Evolutionary conservation across 345 rosid species (phyloP).

Genomic region (Odontarrhena argentea): DNA sequence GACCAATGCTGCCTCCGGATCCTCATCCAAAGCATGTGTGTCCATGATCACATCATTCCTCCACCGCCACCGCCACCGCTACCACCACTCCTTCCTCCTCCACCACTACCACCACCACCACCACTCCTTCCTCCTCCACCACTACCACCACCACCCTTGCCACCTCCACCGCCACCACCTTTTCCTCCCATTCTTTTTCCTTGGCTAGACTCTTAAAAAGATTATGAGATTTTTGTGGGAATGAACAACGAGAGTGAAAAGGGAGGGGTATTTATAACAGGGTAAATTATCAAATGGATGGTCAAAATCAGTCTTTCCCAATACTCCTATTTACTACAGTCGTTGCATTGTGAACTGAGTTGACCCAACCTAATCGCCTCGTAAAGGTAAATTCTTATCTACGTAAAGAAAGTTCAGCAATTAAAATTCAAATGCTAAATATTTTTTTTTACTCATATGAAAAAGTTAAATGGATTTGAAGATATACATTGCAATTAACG

Average conservation of each 20-base stretch:
- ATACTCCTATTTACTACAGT: slow-evolving; percentile 10
- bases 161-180: slow-evolving; percentile 31
- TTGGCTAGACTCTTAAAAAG: neutral
- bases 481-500: neutral
- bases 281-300: neutral
- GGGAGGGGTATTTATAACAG: slow-evolving; percentile 13
- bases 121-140: neutral
- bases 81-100: too few relatives aligned
- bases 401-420: neutral
- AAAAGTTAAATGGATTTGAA: neutral
- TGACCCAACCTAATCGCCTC: slow-evolving; percentile 3
- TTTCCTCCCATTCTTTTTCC: slow-evolving; percentile 33
- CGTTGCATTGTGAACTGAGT: slow-evolving; percentile 19
- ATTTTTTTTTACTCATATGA: neutral
- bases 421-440: too few relatives aligned
- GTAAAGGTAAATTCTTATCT: slow-evolving; percentile 6
- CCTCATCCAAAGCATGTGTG: too few relatives aligned
- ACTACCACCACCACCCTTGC: slow-evolving; percentile 30
- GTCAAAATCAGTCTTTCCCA: slow-evolving; percentile 30
- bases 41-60: too few relatives aligned
- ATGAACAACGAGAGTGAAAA: neutral
- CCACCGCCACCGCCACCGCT: neutral
- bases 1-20: too few relatives aligned
- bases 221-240: neutral
- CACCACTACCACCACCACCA: neutral